Percentiles rank a stretch among this genome's conserved stretches.
Conservation (phyloP, 1,284 basidiomycete genomes). For the Kwoniella shivajii region DNA sequence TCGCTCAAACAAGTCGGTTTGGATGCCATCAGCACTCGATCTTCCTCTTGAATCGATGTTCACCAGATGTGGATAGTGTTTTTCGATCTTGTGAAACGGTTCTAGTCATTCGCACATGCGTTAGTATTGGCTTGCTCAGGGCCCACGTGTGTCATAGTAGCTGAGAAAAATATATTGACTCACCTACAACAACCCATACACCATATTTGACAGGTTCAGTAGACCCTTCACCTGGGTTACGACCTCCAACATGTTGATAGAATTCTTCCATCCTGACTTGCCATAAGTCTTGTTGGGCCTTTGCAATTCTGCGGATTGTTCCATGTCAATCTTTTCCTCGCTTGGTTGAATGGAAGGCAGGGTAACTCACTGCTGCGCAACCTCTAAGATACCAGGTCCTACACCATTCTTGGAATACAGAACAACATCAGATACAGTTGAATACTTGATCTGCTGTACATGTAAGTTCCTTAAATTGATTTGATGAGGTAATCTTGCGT, state of each 20-base stretch:
- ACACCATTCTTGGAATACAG: slow-evolving; percentile 69
- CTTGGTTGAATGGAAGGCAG: no score
- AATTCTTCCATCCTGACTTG: slow-evolving; percentile 45
- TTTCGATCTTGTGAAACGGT: slow-evolving; percentile 60
- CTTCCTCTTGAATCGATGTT: slow-evolving; percentile 58
- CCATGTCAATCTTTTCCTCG: neutral
- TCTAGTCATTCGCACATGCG: slow-evolving; percentile 45
- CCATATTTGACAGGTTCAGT: slow-evolving; percentile 69
- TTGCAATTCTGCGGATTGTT: slow-evolving; percentile 34
- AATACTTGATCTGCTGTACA: slow-evolving; percentile 70
- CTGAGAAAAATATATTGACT: slow-evolving; percentile 27
- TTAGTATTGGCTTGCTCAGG: no score
- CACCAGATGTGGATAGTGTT: slow-evolving; percentile 57
- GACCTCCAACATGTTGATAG: slow-evolving; percentile 28
- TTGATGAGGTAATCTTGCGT: slow-evolving; percentile 44
- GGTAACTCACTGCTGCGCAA: slow-evolving; percentile 56
- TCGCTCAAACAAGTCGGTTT: slow-evolving; percentile 58
- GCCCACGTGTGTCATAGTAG: neutral
- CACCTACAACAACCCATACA: slow-evolving; percentile 79
- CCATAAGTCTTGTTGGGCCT: slow-evolving; percentile 51
- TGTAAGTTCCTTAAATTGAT: slow-evolving; percentile 54
- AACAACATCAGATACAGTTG: slow-evolving; percentile 84
- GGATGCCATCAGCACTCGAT: slow-evolving; percentile 46
- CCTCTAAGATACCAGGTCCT: slow-evolving; percentile 53
- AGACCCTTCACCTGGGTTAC: slow-evolving; percentile 39